Conservation (phyloP, 2,329 filamentous ascomycete genomes). For the Thelonectria olida region DNA sequence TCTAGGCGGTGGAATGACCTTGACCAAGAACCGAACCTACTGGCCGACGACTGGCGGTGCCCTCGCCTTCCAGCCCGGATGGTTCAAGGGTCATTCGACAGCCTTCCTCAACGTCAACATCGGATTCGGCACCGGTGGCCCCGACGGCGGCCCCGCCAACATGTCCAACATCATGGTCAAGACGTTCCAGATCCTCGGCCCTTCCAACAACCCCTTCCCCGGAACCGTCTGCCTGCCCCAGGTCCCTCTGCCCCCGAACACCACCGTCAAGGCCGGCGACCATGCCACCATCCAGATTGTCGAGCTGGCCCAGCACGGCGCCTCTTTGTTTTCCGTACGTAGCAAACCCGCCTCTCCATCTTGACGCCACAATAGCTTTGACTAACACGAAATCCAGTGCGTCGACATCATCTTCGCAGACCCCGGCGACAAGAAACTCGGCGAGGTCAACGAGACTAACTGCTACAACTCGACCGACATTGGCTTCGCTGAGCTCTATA, state of each 20-base stretch:
- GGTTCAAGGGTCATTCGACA: conserved; percentile 88
- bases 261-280: conserved; percentile 80
- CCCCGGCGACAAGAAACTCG: conserved; percentile 72
- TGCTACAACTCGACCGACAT: conserved; percentile 89
- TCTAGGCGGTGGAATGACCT: conserved; percentile 83
- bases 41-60: conserved; percentile 91
- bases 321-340: conserved; percentile 80
- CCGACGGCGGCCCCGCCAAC: conserved; percentile 75
- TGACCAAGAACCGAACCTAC: conserved; percentile 84
- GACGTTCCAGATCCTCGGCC: conserved; percentile 84
- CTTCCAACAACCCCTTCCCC: conserved; percentile 83
- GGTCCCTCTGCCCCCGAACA: conserved; percentile 80
- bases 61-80: conserved; percentile 90
- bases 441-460: conserved; percentile 79
- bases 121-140: conserved; percentile 77
- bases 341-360: too few species aligned
- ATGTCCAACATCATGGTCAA: conserved; percentile 86
- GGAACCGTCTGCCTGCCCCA: conserved; percentile 91
- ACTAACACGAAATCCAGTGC: conserved; percentile 67
- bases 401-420: conserved; percentile 94
- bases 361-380: too few species aligned
- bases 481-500: conserved; percentile 80
- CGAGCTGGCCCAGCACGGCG: conserved; percentile 84
- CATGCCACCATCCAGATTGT: conserved; percentile 91
- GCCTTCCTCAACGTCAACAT: conserved; percentile 92